Conservation (phyloP, 345 rosid genomes). For the Syzygium grande region DNA sequence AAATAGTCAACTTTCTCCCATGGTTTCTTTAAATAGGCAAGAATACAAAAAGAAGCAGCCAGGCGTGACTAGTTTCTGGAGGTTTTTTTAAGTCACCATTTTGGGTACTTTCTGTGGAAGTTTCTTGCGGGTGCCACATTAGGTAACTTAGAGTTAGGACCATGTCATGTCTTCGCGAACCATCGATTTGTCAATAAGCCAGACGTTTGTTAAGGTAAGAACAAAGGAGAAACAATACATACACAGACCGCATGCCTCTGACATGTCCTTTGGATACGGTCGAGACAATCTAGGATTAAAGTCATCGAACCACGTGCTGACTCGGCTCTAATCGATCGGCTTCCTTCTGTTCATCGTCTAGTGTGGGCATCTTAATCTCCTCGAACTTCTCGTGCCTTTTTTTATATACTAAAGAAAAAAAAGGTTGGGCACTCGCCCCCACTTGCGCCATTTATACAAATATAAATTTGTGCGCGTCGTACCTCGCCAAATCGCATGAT, state of each 20-base stretch:
- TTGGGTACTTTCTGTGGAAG: neutral
- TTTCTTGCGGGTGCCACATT: neutral
- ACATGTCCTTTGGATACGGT: neutral
- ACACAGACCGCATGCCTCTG: neutral
- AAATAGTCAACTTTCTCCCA: neutral
- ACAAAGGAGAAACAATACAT: neutral
- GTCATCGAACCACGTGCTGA: slow-evolving; percentile 5
- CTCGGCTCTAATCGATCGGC: neutral
- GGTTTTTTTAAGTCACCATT: neutral
- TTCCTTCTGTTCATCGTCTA: neutral
- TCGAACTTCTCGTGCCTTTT: slow-evolving; percentile 11
- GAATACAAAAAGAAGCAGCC: neutral
- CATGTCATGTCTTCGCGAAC: neutral
- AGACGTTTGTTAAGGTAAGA: neutral
- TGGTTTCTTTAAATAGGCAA: neutral
- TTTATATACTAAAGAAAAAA: neutral
- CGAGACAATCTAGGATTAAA: neutral
- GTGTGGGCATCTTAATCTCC: slow-evolving; percentile 39
- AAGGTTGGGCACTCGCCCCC: slow-evolving; percentile 7
- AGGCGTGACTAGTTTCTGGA: neutral
- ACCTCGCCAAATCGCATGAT: neutral
- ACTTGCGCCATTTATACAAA: neutral
- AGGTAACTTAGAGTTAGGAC: neutral
- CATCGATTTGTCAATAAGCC: neutral
- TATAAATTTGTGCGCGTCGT: neutral